Conservation (phyloP, 352 stramenopile genomes). For the Globisporangium polare region DNA sequence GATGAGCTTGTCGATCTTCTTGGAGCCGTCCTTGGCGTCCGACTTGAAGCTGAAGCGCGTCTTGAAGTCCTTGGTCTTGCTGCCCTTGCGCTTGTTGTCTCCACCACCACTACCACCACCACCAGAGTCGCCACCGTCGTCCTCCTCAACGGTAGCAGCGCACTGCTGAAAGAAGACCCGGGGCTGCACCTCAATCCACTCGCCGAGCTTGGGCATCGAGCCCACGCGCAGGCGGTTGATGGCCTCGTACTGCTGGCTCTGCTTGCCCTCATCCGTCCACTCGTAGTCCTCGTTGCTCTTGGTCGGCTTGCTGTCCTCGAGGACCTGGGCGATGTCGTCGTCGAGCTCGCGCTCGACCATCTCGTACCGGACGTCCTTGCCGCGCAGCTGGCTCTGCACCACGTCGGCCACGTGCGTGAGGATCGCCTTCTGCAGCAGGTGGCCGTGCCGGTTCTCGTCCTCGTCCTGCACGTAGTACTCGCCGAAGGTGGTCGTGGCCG, state of each 20-base stretch:
- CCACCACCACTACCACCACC: background rate
- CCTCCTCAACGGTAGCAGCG: background rate
- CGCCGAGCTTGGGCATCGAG: conserved; percentile 15
- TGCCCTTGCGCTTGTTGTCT: conserved; percentile 1
- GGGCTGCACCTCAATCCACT: conserved; percentile 20
- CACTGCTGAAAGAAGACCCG: conserved; percentile 17
- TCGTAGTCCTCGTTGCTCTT: conserved; percentile 9
- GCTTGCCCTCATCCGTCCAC: conserved; percentile 17
- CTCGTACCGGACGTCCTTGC: conserved; percentile 39
- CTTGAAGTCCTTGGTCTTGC: conserved; percentile 16
- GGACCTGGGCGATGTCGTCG: background rate
- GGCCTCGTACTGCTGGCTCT: conserved; percentile 5
- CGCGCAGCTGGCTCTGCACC: conserved; percentile 22
- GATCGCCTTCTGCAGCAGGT: conserved; percentile 47
- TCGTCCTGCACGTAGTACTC: conserved; percentile 6
- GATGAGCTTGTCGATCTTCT: conserved; percentile 40
- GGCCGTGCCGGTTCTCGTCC: conserved; percentile 25
- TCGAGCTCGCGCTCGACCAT: conserved; percentile 19
- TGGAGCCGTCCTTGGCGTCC: conserved; percentile 15
- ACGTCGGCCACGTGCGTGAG: conserved; percentile 35
- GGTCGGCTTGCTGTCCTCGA: conserved; percentile 2
- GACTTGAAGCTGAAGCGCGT: conserved; percentile 5
- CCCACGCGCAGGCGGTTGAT: conserved; percentile 15
- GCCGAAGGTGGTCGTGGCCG: conserved; percentile 3
- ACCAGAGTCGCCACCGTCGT: background rate